Evolutionary conservation across 345 rosid genomes (phyloP), one percentile per base, ranked within the genome.

Genomic region (Moricandia moricandioides): DNA sequence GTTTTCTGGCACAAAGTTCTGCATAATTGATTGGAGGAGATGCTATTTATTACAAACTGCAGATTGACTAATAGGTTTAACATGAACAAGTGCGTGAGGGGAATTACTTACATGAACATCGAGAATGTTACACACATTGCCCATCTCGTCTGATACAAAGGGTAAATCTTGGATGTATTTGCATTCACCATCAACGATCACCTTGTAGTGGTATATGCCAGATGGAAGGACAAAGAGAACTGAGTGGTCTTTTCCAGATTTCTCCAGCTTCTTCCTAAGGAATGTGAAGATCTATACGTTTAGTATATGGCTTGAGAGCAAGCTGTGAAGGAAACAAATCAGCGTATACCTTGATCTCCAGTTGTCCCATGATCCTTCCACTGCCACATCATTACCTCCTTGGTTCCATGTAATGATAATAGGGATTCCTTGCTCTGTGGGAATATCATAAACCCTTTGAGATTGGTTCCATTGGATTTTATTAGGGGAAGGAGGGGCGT

Each of bases 361-460:
- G 49, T 87, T 87, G 81, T 95, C 98, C 99, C 98, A 92, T 33
- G 98, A 92, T 67, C 99, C 99, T 85, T 89, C 91, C 40, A 95
- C 90, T 2, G 81, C 83, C 55, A 95, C 99, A 21, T 90, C 91
- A 78, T 81, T 85, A 61, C 99, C 99, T 69, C 97, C 99, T 67
- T 82, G 82, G 75, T 77, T 88, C 99, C 99, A 95, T 52, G 91
- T 88, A 74, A 95, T 86, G 39, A 92, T 63, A 17, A 78, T 83
- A 11, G 99, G 99, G 72, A 92, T 83, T 64, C 92, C 97, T 70
- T 77, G 83, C 82, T 89, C 90, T 3, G 75, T 39, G 12, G 85
- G 81, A n/a, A 56, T 6, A 76, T 75, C 85, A 69, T 26, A 71
- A 67, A 45, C 79, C 62, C 80, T 88, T 57, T 69, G 83, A 56